Percentiles rank a stretch among this genome's conserved stretches.
phyloP scores from a whole-genome alignment of 805 yeast species.

The Yamadazyma paraphyllophila region DNA sequence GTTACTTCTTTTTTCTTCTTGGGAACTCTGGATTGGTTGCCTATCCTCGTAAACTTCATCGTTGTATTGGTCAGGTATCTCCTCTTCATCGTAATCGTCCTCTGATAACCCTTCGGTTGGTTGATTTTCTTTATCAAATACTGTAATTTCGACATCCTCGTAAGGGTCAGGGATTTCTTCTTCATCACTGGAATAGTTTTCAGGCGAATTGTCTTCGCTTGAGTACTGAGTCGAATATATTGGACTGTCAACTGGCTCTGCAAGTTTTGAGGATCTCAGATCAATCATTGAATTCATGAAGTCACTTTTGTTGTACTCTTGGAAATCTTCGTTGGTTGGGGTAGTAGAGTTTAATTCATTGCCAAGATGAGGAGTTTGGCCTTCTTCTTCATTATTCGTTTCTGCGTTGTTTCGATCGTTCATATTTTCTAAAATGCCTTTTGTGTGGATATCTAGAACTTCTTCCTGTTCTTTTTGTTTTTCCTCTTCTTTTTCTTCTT shows the following conservation, averaged over 20 bases:
- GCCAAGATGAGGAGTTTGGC: not conserved
- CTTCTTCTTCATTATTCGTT: not conserved
- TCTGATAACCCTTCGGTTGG: not conserved
- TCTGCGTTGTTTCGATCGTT: too few relatives aligned
- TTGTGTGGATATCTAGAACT: not conserved
- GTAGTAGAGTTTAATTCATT: not conserved
- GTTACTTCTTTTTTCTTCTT: not conserved
- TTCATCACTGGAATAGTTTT: not conserved
- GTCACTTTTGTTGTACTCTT: too few relatives aligned
- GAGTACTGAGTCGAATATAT: not conserved
- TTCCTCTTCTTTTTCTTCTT: not conserved
- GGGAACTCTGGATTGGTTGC: not conserved
- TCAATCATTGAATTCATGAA: too few relatives aligned
- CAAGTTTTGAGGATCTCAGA: too few relatives aligned
- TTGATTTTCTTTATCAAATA: not conserved
- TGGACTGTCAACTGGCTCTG: too few relatives aligned
- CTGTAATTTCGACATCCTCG: not conserved
- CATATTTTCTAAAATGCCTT: too few relatives aligned
- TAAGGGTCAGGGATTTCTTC: conserved; percentile 5
- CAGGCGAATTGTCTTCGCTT: not conserved
- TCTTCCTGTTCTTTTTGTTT: not conserved
- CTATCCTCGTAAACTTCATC: conserved; percentile 1
- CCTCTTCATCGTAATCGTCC: conserved; percentile 2
- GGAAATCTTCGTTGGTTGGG: too few relatives aligned
- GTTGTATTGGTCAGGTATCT: conserved; percentile 6